These are phyloP conservation scores for Rhodotorula sp. DNA, from an alignment of 1,284 basidiomycete genomes.

Conservation along the genomic window DNA sequence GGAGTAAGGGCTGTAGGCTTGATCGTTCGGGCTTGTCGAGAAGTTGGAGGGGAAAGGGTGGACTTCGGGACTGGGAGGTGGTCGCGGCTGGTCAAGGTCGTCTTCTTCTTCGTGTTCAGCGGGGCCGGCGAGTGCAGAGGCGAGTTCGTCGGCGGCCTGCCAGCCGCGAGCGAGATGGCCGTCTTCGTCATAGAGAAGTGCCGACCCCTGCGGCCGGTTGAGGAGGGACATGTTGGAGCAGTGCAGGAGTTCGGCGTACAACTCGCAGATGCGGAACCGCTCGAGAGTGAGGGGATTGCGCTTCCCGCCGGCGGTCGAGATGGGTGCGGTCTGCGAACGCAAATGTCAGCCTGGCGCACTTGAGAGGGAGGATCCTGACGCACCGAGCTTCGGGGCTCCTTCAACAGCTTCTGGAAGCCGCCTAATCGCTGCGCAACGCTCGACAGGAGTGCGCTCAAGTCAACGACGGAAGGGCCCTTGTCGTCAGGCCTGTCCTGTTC, in stretches of 20 bases:
- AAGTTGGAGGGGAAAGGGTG: neutral
- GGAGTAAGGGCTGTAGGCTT: slow-evolving; percentile 6
- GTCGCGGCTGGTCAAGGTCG: neutral
- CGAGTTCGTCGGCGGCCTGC: slow-evolving; percentile 32
- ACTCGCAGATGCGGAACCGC: slow-evolving; percentile 93
- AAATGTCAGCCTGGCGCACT: neutral
- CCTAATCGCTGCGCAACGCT: slow-evolving; percentile 69
- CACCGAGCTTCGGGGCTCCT: slow-evolving; percentile 71
- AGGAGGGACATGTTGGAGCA: slow-evolving; percentile 97
- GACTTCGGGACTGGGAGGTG: slow-evolving; percentile 11
- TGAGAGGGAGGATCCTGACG: slow-evolving; percentile 45
- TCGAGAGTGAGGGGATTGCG: slow-evolving; percentile 86
- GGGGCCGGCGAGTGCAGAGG: slow-evolving; percentile 29
- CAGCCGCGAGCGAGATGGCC: slow-evolving; percentile 32
- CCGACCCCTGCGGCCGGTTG: slow-evolving; percentile 60
- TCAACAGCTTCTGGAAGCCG: slow-evolving; percentile 69
- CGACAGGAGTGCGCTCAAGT: slow-evolving; percentile 80
- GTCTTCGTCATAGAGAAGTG: slow-evolving; percentile 19
- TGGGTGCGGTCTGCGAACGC: slow-evolving; percentile 22
- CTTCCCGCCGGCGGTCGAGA: slow-evolving; percentile 52
- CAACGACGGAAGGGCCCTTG: slow-evolving; percentile 65
- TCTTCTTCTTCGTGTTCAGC: neutral
- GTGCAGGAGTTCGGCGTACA: slow-evolving; percentile 94
- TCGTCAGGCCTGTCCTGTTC: slow-evolving; percentile 71
- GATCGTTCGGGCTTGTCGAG: slow-evolving; percentile 14